Conservation (phyloP, 352 stramenopile genomes). For the Phytophthora foliorum region DNA sequence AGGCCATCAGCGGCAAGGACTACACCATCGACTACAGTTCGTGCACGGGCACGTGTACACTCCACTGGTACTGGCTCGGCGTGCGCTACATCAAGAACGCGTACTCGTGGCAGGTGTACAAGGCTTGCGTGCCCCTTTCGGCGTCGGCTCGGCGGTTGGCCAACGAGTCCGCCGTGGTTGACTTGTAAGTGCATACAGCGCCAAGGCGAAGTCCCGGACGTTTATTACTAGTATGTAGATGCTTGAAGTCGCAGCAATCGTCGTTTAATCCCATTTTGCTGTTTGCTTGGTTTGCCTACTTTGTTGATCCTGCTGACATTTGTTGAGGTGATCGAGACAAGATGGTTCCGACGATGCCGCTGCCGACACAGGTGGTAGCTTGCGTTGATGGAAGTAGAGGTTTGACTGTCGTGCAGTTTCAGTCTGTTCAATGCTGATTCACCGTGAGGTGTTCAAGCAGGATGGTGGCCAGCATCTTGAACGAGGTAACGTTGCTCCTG, state of each 20-base stretch:
- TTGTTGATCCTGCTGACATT: slow-evolving; percentile 5
- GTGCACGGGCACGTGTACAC: slow-evolving; percentile 48
- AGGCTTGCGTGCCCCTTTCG: slow-evolving; percentile 52
- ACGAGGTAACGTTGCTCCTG: neutral
- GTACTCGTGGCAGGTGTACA: slow-evolving; percentile 68
- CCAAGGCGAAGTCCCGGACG: too few relatives aligned
- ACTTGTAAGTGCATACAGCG: slow-evolving; percentile 22
- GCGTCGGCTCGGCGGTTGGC: slow-evolving; percentile 30
- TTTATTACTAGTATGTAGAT: slow-evolving; percentile 14
- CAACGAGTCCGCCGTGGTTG: slow-evolving; percentile 36
- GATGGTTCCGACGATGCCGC: slow-evolving; percentile 23
- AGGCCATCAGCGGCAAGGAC: slow-evolving; percentile 38
- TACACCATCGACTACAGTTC: slow-evolving; percentile 60
- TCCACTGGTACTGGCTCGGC: slow-evolving; percentile 58
- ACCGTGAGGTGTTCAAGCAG: too few relatives aligned
- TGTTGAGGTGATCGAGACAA: slow-evolving; percentile 15
- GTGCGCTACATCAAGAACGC: slow-evolving; percentile 57
- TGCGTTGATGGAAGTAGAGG: slow-evolving; percentile 17
- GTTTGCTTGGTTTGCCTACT: neutral
- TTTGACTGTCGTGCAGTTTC: slow-evolving; percentile 5
- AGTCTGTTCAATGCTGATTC: slow-evolving; percentile 1
- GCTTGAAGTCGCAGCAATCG: slow-evolving; percentile 10
- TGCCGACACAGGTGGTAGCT: slow-evolving; percentile 5
- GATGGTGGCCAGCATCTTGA: too few relatives aligned
- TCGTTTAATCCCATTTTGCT: slow-evolving; percentile 12